Evolutionary conservation across 2,329 filamentous ascomycete genomes (phyloP).

Genomic region (Fusarium domesticum): DNA sequence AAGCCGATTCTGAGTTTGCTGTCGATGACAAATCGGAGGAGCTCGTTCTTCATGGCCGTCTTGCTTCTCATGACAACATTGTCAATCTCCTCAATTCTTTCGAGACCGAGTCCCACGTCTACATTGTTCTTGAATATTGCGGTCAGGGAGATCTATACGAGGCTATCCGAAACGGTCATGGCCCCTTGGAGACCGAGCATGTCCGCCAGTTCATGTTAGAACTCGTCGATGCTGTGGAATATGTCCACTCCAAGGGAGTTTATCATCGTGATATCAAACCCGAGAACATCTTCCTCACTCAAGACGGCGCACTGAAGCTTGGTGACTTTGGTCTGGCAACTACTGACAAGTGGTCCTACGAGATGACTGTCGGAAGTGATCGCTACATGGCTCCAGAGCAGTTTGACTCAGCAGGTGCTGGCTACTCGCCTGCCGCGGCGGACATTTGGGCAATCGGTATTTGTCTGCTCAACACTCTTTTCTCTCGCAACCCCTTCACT

Average conservation of each 20-base stretch:
- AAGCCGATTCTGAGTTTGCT: conserved; percentile 61
- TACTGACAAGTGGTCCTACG: conserved; percentile 83
- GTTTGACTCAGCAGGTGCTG: conserved; percentile 81
- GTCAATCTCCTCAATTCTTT: conserved; percentile 91
- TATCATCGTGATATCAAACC: conserved; percentile 99
- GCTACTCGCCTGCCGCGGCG: conserved; percentile 89
- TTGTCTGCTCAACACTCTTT: conserved; percentile 92
- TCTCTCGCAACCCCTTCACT: conserved; percentile 94
- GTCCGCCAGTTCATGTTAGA: conserved; percentile 97
- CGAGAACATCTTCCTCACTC: conserved; percentile 94
- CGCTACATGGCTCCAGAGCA: conserved; percentile 99
- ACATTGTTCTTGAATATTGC: conserved; percentile 93
- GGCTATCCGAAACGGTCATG: conserved; percentile 84
- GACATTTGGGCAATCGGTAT: conserved; percentile 98
- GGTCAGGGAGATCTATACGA: conserved; percentile 95
- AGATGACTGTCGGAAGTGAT: conserved; percentile 93
- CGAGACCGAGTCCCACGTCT: conserved; percentile 85
- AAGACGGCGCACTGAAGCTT: conserved; percentile 87
- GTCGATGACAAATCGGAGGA: conserved; percentile 83
- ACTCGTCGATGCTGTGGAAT: conserved; percentile 82
- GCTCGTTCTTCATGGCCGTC: conserved; percentile 71
- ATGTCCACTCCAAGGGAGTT: conserved; percentile 86
- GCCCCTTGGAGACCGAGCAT: conserved; percentile 91
- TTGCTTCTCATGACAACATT: conserved; percentile 82
- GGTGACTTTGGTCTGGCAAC: conserved; percentile 95